These are phyloP conservation scores for Xylariomycetidae sp. DNA, from an alignment of 2,329 filamentous ascomycete genomes.

Conservation along the genomic window DNA sequence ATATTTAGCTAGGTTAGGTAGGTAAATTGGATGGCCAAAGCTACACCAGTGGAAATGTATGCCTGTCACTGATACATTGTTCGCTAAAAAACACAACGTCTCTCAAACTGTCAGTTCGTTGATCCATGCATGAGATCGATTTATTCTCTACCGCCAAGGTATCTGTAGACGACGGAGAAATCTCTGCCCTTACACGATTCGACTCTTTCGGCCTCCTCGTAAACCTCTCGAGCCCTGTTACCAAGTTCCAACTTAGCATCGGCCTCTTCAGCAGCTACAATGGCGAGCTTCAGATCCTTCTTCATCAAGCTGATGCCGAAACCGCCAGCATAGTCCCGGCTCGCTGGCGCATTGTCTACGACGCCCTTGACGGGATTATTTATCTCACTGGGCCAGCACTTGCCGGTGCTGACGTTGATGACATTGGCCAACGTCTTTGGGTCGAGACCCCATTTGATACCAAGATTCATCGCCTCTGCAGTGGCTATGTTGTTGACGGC, in stretches of 20 bases:
- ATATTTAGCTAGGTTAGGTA: too few species aligned
- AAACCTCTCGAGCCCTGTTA: constrained; percentile 59
- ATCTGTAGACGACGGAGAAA: constrained; percentile 78
- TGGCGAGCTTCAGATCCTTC: constrained; percentile 71
- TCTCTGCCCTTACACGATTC: constrained; percentile 65
- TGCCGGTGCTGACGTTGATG: constrained; percentile 91
- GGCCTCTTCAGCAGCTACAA: constrained; percentile 65
- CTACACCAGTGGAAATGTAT: too few species aligned
- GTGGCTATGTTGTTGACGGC: constrained; percentile 84
- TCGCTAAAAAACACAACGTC: too few species aligned
- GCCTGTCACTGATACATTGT: too few species aligned
- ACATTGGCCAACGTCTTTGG: constrained; percentile 68
- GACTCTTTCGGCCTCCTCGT: constrained; percentile 58
- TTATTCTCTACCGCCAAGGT: constrained; percentile 53
- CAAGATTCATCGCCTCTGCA: constrained; percentile 62
- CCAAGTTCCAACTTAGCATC: constrained; percentile 63
- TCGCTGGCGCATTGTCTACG: constrained; percentile 68
- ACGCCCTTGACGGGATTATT: constrained; percentile 94
- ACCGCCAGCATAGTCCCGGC: constrained; percentile 70
- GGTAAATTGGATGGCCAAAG: too few species aligned
- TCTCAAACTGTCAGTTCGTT: too few species aligned
- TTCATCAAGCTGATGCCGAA: constrained; percentile 76
- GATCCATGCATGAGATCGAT: not conserved
- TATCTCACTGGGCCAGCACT: constrained; percentile 91
- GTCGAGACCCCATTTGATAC: constrained; percentile 57